These are phyloP conservation scores for Trametes cingulata DNA, from an alignment of 768 basidiomycete species.

Conservation along the genomic window DNA sequence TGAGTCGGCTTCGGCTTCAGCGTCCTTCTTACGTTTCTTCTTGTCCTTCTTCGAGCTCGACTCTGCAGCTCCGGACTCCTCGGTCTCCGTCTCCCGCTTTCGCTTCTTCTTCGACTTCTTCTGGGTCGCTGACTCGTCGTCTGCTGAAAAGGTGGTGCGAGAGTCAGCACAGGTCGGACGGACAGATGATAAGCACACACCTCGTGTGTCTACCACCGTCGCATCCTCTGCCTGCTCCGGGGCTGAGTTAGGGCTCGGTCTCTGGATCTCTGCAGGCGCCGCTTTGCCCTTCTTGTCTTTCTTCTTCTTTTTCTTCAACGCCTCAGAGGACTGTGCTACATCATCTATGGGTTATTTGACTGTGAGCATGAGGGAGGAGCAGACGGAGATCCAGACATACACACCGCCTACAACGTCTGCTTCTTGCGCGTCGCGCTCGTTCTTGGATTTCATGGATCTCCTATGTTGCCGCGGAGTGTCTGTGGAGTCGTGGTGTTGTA, in stretches of 20 bases:
- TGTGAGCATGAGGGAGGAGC: not conserved
- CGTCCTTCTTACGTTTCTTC: slow-evolving; percentile 43
- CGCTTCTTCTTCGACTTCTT: slow-evolving; percentile 45
- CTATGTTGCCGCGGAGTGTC: slow-evolving; percentile 9
- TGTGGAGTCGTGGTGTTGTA: not conserved
- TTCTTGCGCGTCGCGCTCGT: slow-evolving; percentile 9
- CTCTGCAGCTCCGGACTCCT: slow-evolving; percentile 2
- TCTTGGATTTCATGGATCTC: slow-evolving; percentile 25
- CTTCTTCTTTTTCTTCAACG: slow-evolving; percentile 14
- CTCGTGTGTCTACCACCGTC: slow-evolving; percentile 5
- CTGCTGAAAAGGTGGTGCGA: not conserved
- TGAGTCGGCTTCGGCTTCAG: slow-evolving; percentile 25
- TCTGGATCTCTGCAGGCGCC: not conserved
- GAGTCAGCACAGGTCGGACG: not conserved
- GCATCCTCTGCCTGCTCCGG: not conserved
- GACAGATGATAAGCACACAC: not conserved
- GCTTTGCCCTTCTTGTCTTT: slow-evolving; percentile 2
- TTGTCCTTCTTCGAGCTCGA: slow-evolving; percentile 33
- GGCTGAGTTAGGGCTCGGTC: not conserved
- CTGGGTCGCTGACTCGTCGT: slow-evolving; percentile 17
- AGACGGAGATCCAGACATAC: slow-evolving; percentile 18
- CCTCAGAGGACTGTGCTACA: not conserved
- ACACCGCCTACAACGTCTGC: slow-evolving; percentile 22
- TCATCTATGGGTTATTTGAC: not conserved
- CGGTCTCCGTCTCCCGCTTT: slow-evolving; percentile 40